Evolutionary conservation across 345 rosid species (phyloP).

Genomic region (Zanthoxylum bungeanum): DNA sequence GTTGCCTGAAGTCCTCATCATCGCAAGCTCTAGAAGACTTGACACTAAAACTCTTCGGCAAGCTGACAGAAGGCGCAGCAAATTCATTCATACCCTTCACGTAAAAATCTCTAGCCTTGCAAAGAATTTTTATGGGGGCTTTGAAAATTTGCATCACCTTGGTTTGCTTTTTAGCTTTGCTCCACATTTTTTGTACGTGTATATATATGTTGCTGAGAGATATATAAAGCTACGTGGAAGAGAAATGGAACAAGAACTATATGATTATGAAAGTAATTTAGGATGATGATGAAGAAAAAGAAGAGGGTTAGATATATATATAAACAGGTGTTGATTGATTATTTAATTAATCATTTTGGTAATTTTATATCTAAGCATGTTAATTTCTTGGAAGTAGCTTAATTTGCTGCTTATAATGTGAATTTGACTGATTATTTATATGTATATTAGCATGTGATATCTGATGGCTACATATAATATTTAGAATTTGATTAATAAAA

Average conservation of each 20-base stretch:
- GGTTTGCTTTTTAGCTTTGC: slow-evolving; percentile 20
- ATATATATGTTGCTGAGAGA: not conserved
- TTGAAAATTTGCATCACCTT: slow-evolving; percentile 23
- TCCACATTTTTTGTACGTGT: slow-evolving; percentile 7
- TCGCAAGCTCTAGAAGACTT: slow-evolving; percentile 18
- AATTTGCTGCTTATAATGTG: too few species aligned
- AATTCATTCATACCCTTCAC: slow-evolving; percentile 28
- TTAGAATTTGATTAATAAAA: too few species aligned
- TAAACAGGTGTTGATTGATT: not conserved
- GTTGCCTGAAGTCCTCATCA: slow-evolving; percentile 22
- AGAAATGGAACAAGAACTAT: not conserved
- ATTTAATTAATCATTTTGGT: not conserved
- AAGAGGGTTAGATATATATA: not conserved
- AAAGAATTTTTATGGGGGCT: slow-evolving; percentile 31
- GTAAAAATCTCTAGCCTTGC: slow-evolving; percentile 36
- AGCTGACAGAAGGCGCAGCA: not conserved
- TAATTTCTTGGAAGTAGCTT: too few species aligned
- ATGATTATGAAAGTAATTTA: too few species aligned
- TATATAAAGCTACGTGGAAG: too few species aligned
- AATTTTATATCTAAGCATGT: too few species aligned
- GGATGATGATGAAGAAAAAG: not conserved
- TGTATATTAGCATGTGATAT: too few species aligned
- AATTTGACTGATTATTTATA: too few species aligned
- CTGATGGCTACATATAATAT: too few species aligned
- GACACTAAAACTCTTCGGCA: slow-evolving; percentile 33